These are phyloP conservation scores for Aspergillus sp. DNA, from an alignment of 2,329 filamentous ascomycete genomes.

Conservation along the genomic window DNA sequence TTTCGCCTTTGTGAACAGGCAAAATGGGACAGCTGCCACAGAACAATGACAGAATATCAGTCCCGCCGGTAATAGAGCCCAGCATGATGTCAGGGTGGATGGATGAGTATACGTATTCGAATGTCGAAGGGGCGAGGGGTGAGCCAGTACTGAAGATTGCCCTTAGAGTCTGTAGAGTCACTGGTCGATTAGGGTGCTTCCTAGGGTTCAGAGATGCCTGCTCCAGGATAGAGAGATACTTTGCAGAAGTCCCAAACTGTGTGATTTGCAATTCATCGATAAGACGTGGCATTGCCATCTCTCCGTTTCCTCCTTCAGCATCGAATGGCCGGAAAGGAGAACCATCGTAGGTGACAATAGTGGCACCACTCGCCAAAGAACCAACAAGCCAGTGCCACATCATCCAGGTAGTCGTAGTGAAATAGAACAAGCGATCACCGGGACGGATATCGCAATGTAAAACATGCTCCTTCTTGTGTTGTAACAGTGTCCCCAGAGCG, in stretches of 20 bases:
- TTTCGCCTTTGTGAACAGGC: slow-evolving; percentile 65
- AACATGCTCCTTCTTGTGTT: slow-evolving; percentile 95
- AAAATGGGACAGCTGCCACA: slow-evolving; percentile 73
- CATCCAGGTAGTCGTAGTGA: slow-evolving; percentile 96
- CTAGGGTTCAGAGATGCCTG: slow-evolving; percentile 62
- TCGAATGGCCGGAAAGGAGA: slow-evolving; percentile 73
- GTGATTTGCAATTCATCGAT: slow-evolving; percentile 77
- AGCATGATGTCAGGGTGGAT: slow-evolving; percentile 79
- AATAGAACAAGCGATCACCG: slow-evolving; percentile 76
- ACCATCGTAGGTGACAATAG: slow-evolving; percentile 83
- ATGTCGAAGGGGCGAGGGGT: slow-evolving; percentile 85
- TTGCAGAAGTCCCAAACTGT: slow-evolving; percentile 90
- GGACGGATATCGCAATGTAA: slow-evolving; percentile 76
- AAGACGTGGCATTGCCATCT: slow-evolving; percentile 74
- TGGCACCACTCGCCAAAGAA: slow-evolving; percentile 73
- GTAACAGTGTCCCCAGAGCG: slow-evolving; percentile 78
- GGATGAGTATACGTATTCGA: slow-evolving; percentile 77
- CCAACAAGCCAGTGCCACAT: slow-evolving; percentile 99
- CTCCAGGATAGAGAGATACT: slow-evolving; percentile 86
- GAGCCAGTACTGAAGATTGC: slow-evolving; percentile 94
- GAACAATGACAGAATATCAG: slow-evolving; percentile 93
- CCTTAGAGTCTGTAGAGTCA: slow-evolving; percentile 50
- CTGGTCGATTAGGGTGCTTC: slow-evolving; percentile 39
- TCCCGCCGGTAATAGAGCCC: slow-evolving; percentile 89
- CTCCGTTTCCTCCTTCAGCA: slow-evolving; percentile 52